These are phyloP conservation scores for Oenanthe javanica DNA, from an alignment of 140 eudicot species.

Conservation along the genomic window DNA sequence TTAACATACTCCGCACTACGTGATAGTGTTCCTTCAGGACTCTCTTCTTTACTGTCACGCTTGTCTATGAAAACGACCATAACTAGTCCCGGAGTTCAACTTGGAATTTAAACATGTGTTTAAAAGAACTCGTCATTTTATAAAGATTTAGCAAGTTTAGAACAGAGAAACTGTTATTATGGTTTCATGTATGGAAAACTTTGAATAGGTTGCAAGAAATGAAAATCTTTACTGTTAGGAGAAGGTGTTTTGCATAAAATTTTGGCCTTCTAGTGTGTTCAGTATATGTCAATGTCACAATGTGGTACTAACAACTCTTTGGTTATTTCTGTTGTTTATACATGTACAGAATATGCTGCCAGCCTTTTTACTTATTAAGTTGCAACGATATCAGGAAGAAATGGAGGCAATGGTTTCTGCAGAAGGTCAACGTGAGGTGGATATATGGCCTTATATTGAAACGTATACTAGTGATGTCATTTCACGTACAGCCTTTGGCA, in stretches of 20 bases:
- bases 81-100: no score
- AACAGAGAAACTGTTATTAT: not conserved
- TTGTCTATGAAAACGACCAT: no score
- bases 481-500: constrained; percentile 19
- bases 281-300: not conserved
- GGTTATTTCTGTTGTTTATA: not conserved
- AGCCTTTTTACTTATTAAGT: constrained; percentile 10
- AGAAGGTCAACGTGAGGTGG: constrained; percentile 14
- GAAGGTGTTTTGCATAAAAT: not conserved
- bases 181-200: not conserved
- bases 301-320: not conserved
- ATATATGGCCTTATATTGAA: constrained; percentile 13
- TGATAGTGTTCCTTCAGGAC: no score
- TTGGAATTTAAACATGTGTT: not conserved
- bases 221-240: not conserved
- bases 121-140: no score
- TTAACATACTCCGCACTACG: no score
- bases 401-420: constrained; percentile 14
- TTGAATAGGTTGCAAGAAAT: not conserved
- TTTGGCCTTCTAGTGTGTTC: not conserved
- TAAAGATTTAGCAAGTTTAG: no score
- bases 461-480: constrained; percentile 15
- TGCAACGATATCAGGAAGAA: not conserved
- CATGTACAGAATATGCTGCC: not conserved
- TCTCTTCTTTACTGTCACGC: no score